Evolutionary conservation across 768 basidiomycete genomes (phyloP), one percentile per base, ranked within the genome.

Genomic region (Lyophyllum shimeji): DNA sequence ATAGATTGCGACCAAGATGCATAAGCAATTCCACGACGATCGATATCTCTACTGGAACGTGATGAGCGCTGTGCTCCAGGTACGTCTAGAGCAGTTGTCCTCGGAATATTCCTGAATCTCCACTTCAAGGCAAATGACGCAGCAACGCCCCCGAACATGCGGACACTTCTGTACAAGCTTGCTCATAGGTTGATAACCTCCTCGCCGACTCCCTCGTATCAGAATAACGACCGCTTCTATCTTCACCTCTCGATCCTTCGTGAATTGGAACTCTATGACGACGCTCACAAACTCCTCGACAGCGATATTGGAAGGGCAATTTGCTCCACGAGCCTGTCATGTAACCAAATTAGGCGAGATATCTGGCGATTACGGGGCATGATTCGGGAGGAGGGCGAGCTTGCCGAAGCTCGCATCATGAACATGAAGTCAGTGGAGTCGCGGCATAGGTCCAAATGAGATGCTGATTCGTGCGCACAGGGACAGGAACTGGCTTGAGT

Each of bases 401-500:
- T 69, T 29, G 87, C 90, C 1, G 76, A 83, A 67, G 69, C 77
- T 57, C 77, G 79, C 50, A 88, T 90, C 47, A 56, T 69, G 40
- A 82, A 88, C 52, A 78, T 80, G 63, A 81, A 80, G 88, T 89
- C 46, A 59, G 82, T 68, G 27, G 27, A 43, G 31, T 7, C 34
- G 47, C n/a, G 24, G 9, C 13, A 29, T 1, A 5, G 6, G 9
- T 9, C n/a, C 8, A 7, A 1, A 2, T 23, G 4, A 49, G 24
- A 24, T 25, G 50, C 50, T 60, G 13, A 58, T 52, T 52, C 46
- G 34, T 56, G 31, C 40, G 31, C 17, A 33, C 63, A 85, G 91
- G 34, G 89, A 93, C 63, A 86, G 90, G 34, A 93, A 93, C 63
- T 94, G 93, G 92, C 75, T 90, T 5, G 90, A 92, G 63, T 92